A percentile compares a stretch with the other conserved stretches of the same genome.
phyloP scores from a whole-genome alignment of 495 filamentous ascomycete genomes.

The Penicillium desertorum region DNA sequence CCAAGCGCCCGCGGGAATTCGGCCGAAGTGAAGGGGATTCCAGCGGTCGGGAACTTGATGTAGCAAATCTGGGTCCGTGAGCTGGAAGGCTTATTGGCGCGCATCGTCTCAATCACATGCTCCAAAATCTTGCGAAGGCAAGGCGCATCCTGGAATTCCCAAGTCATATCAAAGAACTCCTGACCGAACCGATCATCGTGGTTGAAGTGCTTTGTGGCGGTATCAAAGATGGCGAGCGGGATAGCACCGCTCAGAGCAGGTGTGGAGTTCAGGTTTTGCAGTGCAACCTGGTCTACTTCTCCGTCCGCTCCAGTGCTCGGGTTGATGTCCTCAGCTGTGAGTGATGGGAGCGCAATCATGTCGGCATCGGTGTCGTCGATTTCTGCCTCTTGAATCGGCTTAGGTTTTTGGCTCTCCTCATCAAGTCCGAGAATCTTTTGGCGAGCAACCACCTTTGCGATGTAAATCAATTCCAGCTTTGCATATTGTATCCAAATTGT shows the following conservation, averaged over 20 bases:
- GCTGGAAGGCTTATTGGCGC: constrained; percentile 55
- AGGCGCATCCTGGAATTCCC: constrained; percentile 60
- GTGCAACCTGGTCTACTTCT: constrained; percentile 48
- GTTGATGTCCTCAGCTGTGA: constrained; percentile 67
- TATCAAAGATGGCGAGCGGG: constrained; percentile 87
- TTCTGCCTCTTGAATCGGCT: constrained; percentile 39
- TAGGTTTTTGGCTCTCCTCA: constrained; percentile 42
- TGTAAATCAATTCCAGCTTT: constrained; percentile 87
- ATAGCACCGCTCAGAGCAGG: constrained; percentile 88
- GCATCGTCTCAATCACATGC: constrained; percentile 69
- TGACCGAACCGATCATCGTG: constrained; percentile 60
- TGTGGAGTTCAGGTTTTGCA: constrained; percentile 67
- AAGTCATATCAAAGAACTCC: constrained; percentile 78
- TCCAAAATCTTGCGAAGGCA: constrained; percentile 68
- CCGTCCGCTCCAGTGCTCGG: constrained; percentile 53
- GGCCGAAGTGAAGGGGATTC: constrained; percentile 58
- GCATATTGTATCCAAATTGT: constrained; percentile 86
- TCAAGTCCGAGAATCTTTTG: constrained; percentile 71
- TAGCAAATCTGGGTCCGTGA: constrained; percentile 64
- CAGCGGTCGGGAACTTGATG: constrained; percentile 67
- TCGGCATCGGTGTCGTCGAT: constrained; percentile 45
- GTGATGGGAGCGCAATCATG: constrained; percentile 60
- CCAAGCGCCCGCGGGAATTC: constrained; percentile 73
- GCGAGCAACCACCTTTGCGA: constrained; percentile 72
- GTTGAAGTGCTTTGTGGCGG: constrained; percentile 74